Evolutionary conservation across 176 grass and related monocot genomes (phyloP).

Genomic region (Saccharum officinarum): DNA sequence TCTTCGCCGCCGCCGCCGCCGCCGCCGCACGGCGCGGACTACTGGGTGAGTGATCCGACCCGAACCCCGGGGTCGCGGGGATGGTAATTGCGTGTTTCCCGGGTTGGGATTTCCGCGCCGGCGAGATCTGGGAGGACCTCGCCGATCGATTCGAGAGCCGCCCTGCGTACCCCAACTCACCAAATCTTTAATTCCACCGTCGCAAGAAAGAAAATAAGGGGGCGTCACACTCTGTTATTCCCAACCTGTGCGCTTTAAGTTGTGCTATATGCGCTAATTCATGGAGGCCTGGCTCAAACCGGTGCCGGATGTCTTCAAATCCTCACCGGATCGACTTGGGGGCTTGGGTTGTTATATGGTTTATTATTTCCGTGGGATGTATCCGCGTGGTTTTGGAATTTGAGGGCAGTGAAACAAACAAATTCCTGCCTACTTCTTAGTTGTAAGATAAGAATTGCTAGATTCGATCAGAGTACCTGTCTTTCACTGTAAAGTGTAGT

Average conservation of each 20-base stretch:
- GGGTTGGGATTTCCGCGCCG: neutral
- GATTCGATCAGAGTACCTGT: neutral
- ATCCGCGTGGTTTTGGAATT: neutral
- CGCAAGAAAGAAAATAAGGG: neutral
- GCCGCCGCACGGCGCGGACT: neutral
- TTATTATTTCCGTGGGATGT: neutral
- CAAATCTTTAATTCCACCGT: neutral
- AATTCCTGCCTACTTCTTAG: neutral
- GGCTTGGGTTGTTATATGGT: no score
- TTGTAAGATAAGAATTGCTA: neutral
- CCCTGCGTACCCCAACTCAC: neutral
- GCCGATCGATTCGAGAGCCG: neutral
- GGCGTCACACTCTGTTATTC: neutral
- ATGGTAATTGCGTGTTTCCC: neutral
- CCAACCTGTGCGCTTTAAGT: neutral
- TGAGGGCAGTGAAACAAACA: neutral
- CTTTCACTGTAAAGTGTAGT: neutral
- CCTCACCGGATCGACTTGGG: neutral
- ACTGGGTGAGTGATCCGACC: slow-evolving; percentile 25
- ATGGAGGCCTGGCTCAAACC: neutral
- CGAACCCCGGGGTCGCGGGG: neutral
- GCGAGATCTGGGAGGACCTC: neutral
- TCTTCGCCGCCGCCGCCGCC: neutral
- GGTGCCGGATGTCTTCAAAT: neutral
- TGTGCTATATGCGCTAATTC: neutral